phyloP scores from a whole-genome alignment of 306 rosid species.

The Begonia peltatifolia region DNA sequence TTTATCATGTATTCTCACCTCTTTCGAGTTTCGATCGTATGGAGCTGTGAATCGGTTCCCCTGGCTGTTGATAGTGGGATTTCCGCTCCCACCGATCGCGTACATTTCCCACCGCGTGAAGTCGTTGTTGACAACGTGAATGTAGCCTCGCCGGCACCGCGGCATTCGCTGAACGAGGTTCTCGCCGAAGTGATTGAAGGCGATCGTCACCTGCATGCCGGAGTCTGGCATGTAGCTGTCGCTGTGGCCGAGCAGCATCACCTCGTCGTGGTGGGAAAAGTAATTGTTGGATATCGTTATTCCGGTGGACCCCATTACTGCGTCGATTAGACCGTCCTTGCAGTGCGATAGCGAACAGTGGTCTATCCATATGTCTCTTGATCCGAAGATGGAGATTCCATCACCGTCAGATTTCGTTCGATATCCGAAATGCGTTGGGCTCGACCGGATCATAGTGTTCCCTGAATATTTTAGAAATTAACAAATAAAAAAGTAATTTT shows the following conservation, averaged over 20 bases:
- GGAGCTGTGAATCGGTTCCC: constrained; percentile 74
- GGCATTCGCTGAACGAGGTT: constrained; percentile 83
- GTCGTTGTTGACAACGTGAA: constrained; percentile 81
- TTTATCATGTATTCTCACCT: constrained; percentile 8
- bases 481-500: too few species aligned
- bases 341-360: constrained; percentile 79
- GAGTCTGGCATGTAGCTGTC: constrained; percentile 52
- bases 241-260: constrained; percentile 79
- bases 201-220: constrained; percentile 81
- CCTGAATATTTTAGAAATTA: constrained; percentile 20
- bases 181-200: constrained; percentile 83
- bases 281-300: constrained; percentile 71
- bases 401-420: constrained; percentile 81
- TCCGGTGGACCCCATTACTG: constrained; percentile 81
- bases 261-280: constrained; percentile 78
- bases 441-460: constrained; percentile 41
- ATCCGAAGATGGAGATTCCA: constrained; percentile 61
- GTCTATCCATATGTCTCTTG: constrained; percentile 72
- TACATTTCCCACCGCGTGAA: constrained; percentile 86
- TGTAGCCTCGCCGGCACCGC: constrained; percentile 65
- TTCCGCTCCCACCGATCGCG: constrained; percentile 77
- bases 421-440: constrained; percentile 56
- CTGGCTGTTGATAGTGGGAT: constrained; percentile 74
- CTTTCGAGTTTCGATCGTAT: constrained; percentile 35
- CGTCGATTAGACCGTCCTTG: constrained; percentile 73